Conservation (phyloP, 2,329 filamentous ascomycete species). For the Pyrenochaeta sp. region DNA sequence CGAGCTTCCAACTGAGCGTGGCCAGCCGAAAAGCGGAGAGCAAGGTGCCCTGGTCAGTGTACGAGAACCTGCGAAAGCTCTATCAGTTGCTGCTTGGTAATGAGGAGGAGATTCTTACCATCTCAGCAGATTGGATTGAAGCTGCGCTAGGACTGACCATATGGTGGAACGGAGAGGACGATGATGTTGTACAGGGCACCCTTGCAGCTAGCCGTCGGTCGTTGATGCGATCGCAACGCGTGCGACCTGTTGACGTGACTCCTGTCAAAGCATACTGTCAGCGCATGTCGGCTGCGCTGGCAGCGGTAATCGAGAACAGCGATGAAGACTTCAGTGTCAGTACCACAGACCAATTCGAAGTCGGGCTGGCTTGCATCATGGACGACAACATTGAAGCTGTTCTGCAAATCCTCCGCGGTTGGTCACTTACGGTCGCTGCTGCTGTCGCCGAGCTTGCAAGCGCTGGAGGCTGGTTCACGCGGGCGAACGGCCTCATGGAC, state of each 20-base stretch:
- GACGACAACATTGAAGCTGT: conserved; percentile 83
- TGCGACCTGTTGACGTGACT: conserved; percentile 59
- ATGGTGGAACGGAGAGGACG: conserved; percentile 88
- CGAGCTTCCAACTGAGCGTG: conserved; percentile 70
- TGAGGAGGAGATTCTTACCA: conserved; percentile 75
- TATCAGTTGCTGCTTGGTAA: conserved; percentile 84
- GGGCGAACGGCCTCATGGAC: conserved; percentile 61
- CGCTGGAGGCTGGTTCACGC: conserved; percentile 82
- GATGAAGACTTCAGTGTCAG: conserved; percentile 77
- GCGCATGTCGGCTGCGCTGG: conserved; percentile 75
- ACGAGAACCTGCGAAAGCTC: conserved; percentile 80
- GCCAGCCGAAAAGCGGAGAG: conserved; percentile 79
- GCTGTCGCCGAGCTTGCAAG: conserved; percentile 84
- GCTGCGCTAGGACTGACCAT: conserved; percentile 82
- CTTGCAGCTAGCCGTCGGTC: conserved; percentile 56
- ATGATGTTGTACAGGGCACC: conserved; percentile 53
- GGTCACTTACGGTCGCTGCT: conserved; percentile 81
- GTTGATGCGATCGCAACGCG: conserved; percentile 50
- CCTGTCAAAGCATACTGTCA: conserved; percentile 75
- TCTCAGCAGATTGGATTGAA: conserved; percentile 91
- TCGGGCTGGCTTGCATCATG: conserved; percentile 81
- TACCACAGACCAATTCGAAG: conserved; percentile 76
- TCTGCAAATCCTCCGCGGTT: conserved; percentile 75
- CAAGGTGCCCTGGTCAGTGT: conserved; percentile 87
- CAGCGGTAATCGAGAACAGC: conserved; percentile 69